Percentiles rank a stretch among this genome's conserved stretches.
Evolutionary conservation across 2,329 filamentous ascomycete species (phyloP).

Genomic region (Fusarium redolens): DNA sequence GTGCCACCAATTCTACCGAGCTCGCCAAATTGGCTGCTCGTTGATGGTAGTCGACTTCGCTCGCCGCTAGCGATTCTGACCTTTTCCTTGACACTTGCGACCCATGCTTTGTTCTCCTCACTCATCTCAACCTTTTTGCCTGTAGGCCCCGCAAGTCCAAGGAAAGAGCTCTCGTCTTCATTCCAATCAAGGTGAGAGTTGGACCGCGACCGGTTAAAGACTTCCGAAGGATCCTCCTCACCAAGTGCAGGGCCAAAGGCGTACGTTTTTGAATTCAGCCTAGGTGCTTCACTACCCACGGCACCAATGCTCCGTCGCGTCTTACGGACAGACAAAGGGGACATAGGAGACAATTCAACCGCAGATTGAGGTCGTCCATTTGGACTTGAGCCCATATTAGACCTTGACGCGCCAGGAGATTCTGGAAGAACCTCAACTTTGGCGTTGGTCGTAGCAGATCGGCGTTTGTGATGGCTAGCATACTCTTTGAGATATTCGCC

Average conservation of each 20-base stretch:
- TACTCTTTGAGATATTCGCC: constrained; percentile 96
- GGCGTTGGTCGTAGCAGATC: constrained; percentile 61
- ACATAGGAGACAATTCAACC: constrained; percentile 53
- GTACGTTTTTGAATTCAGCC: constrained; percentile 57
- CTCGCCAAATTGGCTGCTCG: constrained; percentile 68
- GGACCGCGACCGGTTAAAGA: constrained; percentile 60
- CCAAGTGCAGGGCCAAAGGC: constrained; percentile 47
- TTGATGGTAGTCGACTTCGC: constrained; percentile 49
- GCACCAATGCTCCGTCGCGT: constrained; percentile 60
- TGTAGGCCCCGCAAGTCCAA: constrained; percentile 78
- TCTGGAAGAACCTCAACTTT: constrained; percentile 66
- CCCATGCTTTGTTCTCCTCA: constrained; percentile 81
- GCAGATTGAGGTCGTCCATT: constrained; percentile 56
- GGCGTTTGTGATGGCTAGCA: constrained; percentile 88
- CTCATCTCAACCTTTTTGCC: constrained; percentile 74
- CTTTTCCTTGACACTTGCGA: constrained; percentile 84
- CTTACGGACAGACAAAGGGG: constrained; percentile 66
- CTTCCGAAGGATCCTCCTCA: constrained; percentile 58
- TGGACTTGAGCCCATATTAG: constrained; percentile 54
- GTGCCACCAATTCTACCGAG: constrained; percentile 78
- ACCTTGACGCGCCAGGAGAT: constrained; percentile 42
- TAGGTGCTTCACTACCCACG: constrained; percentile 46
- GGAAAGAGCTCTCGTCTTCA: constrained; percentile 67
- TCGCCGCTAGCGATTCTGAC: constrained; percentile 77
- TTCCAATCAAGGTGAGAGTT: constrained; percentile 68